Conservation (phyloP, 23 red algal genomes). For the Pyropia haitanensis region DNA sequence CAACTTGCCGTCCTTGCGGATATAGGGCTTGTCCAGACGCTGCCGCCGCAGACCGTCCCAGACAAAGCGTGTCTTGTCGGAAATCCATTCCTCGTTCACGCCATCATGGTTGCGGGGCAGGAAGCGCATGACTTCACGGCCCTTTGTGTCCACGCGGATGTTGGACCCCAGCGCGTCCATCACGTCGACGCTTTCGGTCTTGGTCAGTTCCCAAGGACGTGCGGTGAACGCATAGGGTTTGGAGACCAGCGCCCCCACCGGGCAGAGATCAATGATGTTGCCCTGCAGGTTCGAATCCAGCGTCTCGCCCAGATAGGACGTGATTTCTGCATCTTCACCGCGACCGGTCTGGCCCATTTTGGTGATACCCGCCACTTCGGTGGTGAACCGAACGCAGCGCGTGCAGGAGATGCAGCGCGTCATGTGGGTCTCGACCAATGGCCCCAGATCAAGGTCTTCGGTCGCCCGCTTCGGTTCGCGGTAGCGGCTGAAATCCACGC, state of each 20-base stretch:
- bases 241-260: conserved; percentile 82
- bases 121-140: conserved; percentile 83
- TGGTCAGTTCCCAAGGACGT: conserved; percentile 91
- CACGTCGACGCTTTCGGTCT: conserved; percentile 72
- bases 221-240: conserved; percentile 98
- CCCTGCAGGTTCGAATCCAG: conserved; percentile 76
- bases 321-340: conserved; percentile 85
- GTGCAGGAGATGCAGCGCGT: conserved; percentile 99
- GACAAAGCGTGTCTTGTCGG: conserved; percentile 86
- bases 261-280: conserved; percentile 95
- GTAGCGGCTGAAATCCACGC: conserved; percentile 84
- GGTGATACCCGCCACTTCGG: conserved; percentile 91
- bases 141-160: conserved; percentile 85
- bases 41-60: conserved; percentile 93
- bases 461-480: conserved; percentile 87
- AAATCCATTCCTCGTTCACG: conserved; percentile 99
- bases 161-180: conserved; percentile 90
- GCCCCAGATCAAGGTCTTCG: conserved; percentile 90
- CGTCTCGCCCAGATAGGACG: conserved; percentile 86
- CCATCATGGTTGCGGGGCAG: conserved; percentile 73
- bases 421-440: conserved; percentile 96
- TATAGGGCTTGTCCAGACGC: conserved; percentile 71
- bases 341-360: conserved; percentile 89
- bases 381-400: conserved; percentile 92
- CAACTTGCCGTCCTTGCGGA: conserved; percentile 59